phyloP scores from a whole-genome alignment of 768 basidiomycete species.

The Dendrothele bispora region DNA sequence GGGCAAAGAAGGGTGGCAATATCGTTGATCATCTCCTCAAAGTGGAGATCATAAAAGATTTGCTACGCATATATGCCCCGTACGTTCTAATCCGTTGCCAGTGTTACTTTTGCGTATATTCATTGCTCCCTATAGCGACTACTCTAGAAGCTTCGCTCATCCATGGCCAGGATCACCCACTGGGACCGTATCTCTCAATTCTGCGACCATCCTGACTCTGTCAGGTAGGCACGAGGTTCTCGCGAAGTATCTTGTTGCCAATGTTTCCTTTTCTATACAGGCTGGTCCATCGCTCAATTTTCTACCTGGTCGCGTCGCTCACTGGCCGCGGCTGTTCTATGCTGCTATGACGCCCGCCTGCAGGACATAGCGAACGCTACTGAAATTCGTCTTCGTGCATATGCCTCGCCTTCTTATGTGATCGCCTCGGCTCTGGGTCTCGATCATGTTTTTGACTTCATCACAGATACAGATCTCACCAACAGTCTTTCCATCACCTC shows the following conservation, averaged over 20 bases:
- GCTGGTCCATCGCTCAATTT: conserved; percentile 55
- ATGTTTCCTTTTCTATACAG: conserved; percentile 17
- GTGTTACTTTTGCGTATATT: conserved; percentile 2
- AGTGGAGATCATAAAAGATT: conserved; percentile 52
- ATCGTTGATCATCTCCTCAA: conserved; percentile 54
- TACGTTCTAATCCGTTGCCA: conserved; percentile 25
- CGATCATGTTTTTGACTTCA: not conserved
- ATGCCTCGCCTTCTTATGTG: too few species aligned
- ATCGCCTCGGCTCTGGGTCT: too few species aligned
- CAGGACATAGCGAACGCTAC: conserved; percentile 39
- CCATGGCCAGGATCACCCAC: conserved; percentile 35
- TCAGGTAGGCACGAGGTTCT: conserved; percentile 27
- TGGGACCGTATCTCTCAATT: conserved; percentile 46
- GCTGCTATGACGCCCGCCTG: conserved; percentile 38
- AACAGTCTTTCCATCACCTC: not conserved
- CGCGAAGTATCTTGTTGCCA: too few species aligned
- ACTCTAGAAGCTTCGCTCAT: conserved; percentile 46
- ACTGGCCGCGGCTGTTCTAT: conserved; percentile 49
- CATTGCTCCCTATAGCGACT: conserved; percentile 57
- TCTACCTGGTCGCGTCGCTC: conserved; percentile 55
- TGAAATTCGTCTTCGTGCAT: conserved; percentile 36
- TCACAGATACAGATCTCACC: not conserved
- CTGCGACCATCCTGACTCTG: conserved; percentile 45
- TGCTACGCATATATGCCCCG: conserved; percentile 48
- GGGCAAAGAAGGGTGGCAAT: conserved; percentile 33